These are phyloP conservation scores for Boletus patriciae DNA, from an alignment of 768 basidiomycete genomes.

Conservation along the genomic window DNA sequence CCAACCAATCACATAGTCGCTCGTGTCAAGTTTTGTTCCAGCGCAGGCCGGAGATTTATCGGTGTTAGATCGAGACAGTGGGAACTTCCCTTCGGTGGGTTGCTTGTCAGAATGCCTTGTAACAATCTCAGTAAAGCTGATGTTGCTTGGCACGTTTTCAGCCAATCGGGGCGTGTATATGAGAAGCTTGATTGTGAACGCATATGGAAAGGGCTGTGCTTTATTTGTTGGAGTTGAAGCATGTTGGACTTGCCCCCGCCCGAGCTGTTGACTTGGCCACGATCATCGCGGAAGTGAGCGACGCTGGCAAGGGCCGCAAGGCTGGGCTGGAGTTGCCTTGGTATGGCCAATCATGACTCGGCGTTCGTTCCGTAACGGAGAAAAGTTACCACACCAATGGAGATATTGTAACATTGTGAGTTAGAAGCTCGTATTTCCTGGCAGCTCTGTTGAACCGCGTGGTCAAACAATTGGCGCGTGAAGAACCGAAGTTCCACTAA, in stretches of 20 bases:
- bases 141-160: slow-evolving; percentile 3
- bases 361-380: slow-evolving; percentile 10
- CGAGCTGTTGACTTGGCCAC: slow-evolving; percentile 16
- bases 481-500: background rate
- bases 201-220: slow-evolving; percentile 15
- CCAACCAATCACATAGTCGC: background rate
- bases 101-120: background rate
- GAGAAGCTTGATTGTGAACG: slow-evolving; percentile 8
- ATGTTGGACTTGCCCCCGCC: background rate
- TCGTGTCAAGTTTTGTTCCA: background rate
- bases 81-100: background rate
- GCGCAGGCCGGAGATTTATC: background rate
- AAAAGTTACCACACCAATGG: slow-evolving; percentile 1
- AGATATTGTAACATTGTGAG: slow-evolving; percentile 6
- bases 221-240: slow-evolving; percentile 1
- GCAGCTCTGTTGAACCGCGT: slow-evolving; percentile 14
- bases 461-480: slow-evolving; percentile 20
- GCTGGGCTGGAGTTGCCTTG: slow-evolving; percentile 12
- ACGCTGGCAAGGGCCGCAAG: background rate
- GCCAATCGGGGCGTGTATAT: slow-evolving; percentile 8
- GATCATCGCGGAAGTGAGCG: slow-evolving; percentile 23
- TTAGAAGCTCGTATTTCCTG: slow-evolving; percentile 18
- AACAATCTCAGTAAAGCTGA: background rate
- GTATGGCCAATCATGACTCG: slow-evolving; percentile 16
- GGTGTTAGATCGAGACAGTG: background rate